Conservation (phyloP, 2,329 filamentous ascomycete species). For the Camillea tinctor region DNA sequence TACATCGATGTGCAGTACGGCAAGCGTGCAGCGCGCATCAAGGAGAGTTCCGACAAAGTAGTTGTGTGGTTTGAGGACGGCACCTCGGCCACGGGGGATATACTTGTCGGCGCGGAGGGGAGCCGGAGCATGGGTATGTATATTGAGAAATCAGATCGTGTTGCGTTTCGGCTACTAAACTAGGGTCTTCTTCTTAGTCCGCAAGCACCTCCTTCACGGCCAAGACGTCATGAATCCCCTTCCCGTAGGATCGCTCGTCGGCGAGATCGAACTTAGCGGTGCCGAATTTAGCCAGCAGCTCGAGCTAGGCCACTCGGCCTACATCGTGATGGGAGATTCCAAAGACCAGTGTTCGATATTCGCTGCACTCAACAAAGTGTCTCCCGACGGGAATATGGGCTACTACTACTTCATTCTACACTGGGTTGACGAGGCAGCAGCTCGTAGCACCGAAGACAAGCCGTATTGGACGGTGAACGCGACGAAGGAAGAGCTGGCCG, state of each 20-base stretch:
- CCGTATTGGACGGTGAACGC: conserved; percentile 2
- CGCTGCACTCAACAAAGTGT: conserved; percentile 3
- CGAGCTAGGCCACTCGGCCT: background rate
- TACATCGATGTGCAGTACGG: conserved; percentile 21
- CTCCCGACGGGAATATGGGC: conserved; percentile 2
- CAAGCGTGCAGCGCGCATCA: conserved; percentile 17
- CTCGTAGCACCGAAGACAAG: background rate
- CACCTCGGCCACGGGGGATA: conserved; percentile 19
- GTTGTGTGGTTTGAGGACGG: conserved; percentile 21
- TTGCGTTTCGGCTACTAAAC: no score
- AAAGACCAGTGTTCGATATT: conserved; percentile 2
- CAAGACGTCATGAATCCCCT: conserved; percentile 2
- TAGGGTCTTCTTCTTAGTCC: background rate
- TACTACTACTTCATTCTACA: conserved; percentile 4
- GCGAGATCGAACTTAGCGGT: conserved; percentile 1
- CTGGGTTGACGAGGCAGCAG: conserved; percentile 1
- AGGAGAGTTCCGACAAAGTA: conserved; percentile 17
- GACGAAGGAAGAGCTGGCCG: conserved; percentile 1
- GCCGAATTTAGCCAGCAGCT: conserved; percentile 2
- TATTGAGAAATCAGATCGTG: no score
- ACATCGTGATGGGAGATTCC: background rate
- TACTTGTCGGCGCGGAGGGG: conserved; percentile 27
- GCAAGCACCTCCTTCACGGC: conserved; percentile 1
- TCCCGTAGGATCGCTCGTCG: conserved; percentile 1
- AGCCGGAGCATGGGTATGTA: conserved; percentile 19